Percentiles rank a stretch among this genome's conserved stretches.
phyloP scores from a whole-genome alignment of 257 asterid genomes.

The Primulina huaijiensis region DNA sequence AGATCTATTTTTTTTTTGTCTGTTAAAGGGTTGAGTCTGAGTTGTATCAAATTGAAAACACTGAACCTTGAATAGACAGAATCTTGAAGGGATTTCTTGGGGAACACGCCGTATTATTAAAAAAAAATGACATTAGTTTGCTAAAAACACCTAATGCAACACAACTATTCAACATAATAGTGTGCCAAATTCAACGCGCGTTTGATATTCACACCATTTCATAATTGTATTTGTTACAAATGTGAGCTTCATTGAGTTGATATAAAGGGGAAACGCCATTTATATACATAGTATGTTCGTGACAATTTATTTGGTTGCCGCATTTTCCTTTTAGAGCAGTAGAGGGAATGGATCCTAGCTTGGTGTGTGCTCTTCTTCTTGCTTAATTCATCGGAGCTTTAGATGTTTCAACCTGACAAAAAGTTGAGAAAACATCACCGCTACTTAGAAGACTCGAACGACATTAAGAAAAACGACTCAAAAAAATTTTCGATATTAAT shows the following conservation, averaged over 20 bases:
- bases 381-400: conserved; percentile 34
- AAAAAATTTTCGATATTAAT: too few species aligned
- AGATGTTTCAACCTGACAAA: conserved; percentile 35
- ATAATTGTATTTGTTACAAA: neutral
- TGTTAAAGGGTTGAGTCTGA: neutral
- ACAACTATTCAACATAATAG: neutral
- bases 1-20: neutral
- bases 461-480: too few species aligned
- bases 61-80: neutral
- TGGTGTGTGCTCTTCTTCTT: neutral
- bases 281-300: neutral
- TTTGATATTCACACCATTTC: neutral
- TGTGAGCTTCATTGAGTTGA: neutral
- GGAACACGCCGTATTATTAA: too few species aligned
- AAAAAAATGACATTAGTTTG: too few species aligned
- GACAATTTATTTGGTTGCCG: neutral
- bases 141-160: too few species aligned
- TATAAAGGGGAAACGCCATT: neutral
- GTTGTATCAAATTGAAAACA: neutral
- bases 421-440: too few species aligned
- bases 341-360: neutral
- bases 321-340: neutral
- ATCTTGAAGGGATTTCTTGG: neutral
- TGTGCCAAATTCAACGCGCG: neutral
- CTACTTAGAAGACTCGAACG: too few species aligned